Evolutionary conservation across 192 early-diverging fungal species (phyloP), one percentile per base, ranked within the genome.

Genomic region (Coemansia sp.): DNA sequence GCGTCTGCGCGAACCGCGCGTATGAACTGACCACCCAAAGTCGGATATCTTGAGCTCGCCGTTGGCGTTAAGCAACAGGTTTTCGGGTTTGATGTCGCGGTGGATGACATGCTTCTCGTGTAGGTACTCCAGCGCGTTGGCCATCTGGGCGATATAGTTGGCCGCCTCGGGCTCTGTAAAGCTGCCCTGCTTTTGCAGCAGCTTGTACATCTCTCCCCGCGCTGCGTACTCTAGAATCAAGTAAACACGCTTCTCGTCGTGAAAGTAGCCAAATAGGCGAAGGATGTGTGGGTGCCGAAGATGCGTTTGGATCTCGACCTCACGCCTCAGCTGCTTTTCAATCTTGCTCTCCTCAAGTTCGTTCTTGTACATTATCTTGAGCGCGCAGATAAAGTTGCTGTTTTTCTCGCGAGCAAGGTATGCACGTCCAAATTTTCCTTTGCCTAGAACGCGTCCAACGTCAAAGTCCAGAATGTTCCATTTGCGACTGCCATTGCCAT

Each of bases 21-120:
- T 88, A 68, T 95, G 92, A 11, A 98, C 95, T 1, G 92, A 93
- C 96, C 96, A 98, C 1, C 96, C 96, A 86, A 98, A 98, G 83
- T 98, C 96, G 13, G 89, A 93, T 73, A 98, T 95, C 66, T 97
- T 97, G 43, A 98, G 83, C 64, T 96, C 92, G 30, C 93, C 95
- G 29, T 92, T 84, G 16, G 87, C 65, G n/a, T 91, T 93, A 22
- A 98, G 73, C 62, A 98, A 74, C 62, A 98, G 68, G 60, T 98
- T 98, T 69, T 97, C 95, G 22, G 95, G 96, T 77, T 98, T 98
- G 67, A 98, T 94, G 67, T 98, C 96, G 52, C 96, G 84, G 67
- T 98, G 96, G 69, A 98, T 97, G 13, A 98, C 92, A 66, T 93
- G 82, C 64, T 96, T 94, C 50, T 83, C 76, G 76, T 98, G 97